These are phyloP conservation scores for Actinomucor elegans DNA, from an alignment of 371 early-diverging fungal species.

Conservation along the genomic window DNA sequence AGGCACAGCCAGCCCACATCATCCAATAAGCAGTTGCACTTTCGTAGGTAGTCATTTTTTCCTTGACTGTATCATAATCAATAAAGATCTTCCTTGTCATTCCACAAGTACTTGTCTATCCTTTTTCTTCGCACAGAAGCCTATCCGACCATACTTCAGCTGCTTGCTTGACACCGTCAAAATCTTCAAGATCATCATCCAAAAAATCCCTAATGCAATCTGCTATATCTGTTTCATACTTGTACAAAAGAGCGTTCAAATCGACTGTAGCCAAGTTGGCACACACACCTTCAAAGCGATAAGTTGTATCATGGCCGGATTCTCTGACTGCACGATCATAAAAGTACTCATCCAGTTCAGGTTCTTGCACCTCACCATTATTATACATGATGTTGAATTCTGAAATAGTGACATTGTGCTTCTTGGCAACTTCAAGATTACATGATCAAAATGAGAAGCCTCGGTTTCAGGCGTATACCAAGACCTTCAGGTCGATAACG, in stretches of 20 bases:
- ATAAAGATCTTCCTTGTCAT: constrained; percentile 45
- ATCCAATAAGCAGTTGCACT: constrained; percentile 71
- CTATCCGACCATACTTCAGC: constrained; percentile 48
- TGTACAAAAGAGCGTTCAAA: constrained; percentile 85
- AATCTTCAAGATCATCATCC: constrained; percentile 51
- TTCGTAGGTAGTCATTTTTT: constrained; percentile 56
- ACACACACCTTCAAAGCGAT: constrained; percentile 86
- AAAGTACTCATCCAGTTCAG: constrained; percentile 89
- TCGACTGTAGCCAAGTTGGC: constrained; percentile 90
- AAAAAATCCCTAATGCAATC: constrained; percentile 64
- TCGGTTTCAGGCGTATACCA: constrained; percentile 96
- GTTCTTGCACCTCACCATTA: constrained; percentile 61
- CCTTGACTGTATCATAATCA: constrained; percentile 58
- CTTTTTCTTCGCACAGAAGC: constrained; percentile 46
- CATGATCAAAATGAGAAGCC: constrained; percentile 86
- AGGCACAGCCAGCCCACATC: constrained; percentile 70
- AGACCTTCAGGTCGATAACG: constrained; percentile 84
- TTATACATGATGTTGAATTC: constrained; percentile 70
- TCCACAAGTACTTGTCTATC: constrained; percentile 69
- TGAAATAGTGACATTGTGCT: constrained; percentile 60
- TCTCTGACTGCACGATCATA: constrained; percentile 96
- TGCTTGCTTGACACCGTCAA: constrained; percentile 35
- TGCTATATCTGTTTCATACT: constrained; percentile 89
- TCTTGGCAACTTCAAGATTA: constrained; percentile 78
- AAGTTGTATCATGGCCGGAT: constrained; percentile 95